These are phyloP conservation scores for Abortiporus biennis DNA, from an alignment of 1,284 basidiomycete genomes.

Conservation along the genomic window DNA sequence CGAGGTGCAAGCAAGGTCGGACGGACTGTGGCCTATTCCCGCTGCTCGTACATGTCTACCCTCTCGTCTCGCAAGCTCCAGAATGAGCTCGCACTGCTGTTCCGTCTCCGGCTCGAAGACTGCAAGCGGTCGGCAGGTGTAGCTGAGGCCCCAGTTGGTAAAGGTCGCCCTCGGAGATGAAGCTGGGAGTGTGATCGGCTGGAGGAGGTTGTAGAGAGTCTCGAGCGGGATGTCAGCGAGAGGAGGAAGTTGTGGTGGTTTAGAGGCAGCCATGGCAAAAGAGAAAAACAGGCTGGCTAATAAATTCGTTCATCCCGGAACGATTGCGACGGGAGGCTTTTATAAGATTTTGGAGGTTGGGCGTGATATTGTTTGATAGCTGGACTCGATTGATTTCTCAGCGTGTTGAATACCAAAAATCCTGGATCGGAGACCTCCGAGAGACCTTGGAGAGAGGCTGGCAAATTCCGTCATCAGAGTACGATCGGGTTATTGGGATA, in stretches of 20 bases:
- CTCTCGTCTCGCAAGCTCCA: constrained; percentile 81
- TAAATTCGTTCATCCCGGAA: too few species aligned
- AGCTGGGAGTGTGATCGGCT: constrained; percentile 45
- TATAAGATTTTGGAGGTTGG: constrained; percentile 24
- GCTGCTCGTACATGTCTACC: constrained; percentile 73
- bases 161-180: constrained; percentile 40
- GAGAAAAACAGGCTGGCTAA: too few species aligned
- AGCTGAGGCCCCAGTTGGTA: constrained; percentile 70
- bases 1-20: constrained; percentile 84
- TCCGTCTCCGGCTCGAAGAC: constrained; percentile 78
- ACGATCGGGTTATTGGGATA: too few species aligned
- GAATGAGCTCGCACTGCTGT: constrained; percentile 68
- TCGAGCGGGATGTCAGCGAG: constrained; percentile 30
- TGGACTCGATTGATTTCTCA: constrained; percentile 27
- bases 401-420: constrained; percentile 8
- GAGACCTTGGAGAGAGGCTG: background rate
- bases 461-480: too few species aligned
- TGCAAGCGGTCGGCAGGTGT: constrained; percentile 53
- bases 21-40: constrained; percentile 90
- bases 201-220: constrained; percentile 42
- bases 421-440: background rate
- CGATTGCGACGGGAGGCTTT: too few species aligned
- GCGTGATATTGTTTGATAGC: constrained; percentile 18
- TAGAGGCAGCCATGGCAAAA: constrained; percentile 8
- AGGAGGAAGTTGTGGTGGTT: too few species aligned